phyloP scores from a whole-genome alignment of 1,139 yeast species.

The Nakaseomyces uthaithaninus region DNA sequence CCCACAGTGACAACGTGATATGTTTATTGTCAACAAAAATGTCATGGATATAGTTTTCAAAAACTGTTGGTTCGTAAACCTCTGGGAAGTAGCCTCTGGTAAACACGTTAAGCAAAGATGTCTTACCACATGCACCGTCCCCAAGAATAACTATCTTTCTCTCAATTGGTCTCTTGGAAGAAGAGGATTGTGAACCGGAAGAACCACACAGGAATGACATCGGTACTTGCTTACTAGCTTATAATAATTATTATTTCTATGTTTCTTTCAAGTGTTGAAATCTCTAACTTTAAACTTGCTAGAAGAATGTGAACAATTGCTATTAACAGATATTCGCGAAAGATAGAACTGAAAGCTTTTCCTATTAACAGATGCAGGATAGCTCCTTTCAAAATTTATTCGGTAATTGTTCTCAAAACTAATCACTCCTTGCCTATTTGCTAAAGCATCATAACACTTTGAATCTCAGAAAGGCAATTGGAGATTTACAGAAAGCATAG shows the following conservation, averaged over 20 bases:
- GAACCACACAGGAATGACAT: slow-evolving; percentile 31
- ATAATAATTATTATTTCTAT: neutral
- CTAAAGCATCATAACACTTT: too few species aligned
- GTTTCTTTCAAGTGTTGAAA: slow-evolving; percentile 3
- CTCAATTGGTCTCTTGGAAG: slow-evolving; percentile 42
- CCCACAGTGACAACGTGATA: slow-evolving; percentile 91
- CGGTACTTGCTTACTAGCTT: too few species aligned
- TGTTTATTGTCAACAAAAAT: slow-evolving; percentile 93
- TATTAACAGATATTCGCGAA: too few species aligned
- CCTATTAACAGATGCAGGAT: too few species aligned
- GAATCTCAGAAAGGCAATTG: too few species aligned
- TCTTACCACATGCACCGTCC: slow-evolving; percentile 95
- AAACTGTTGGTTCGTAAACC: slow-evolving; percentile 96
- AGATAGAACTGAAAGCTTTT: too few species aligned
- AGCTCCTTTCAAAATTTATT: too few species aligned
- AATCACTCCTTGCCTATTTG: too few species aligned
- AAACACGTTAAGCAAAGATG: slow-evolving; percentile 87
- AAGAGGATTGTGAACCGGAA: slow-evolving; percentile 13
- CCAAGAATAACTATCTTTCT: slow-evolving; percentile 94
- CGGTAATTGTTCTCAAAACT: too few species aligned
- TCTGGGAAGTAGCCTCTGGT: slow-evolving; percentile 98
- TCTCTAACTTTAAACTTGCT: too few species aligned
- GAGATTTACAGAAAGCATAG: too few species aligned
- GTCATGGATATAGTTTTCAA: slow-evolving; percentile 95
- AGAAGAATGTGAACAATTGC: too few species aligned